These are phyloP conservation scores for Trametes villosa DNA, from an alignment of 768 basidiomycete species.

Conservation along the genomic window DNA sequence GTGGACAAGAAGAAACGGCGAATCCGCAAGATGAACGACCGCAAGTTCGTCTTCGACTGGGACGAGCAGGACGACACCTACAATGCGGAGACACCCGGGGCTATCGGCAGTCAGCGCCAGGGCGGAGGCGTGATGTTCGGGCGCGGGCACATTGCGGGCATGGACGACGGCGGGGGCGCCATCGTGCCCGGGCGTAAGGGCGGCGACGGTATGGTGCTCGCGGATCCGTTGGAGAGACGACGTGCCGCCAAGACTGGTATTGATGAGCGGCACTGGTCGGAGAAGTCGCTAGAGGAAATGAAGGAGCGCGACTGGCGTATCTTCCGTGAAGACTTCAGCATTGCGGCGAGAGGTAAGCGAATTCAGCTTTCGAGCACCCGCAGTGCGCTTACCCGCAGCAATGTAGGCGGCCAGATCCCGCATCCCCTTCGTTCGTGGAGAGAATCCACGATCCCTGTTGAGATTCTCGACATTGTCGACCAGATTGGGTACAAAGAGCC, in stretches of 20 bases:
- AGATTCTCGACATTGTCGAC: conserved; percentile 84
- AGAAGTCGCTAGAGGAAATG: conserved; percentile 91
- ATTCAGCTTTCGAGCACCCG: not conserved
- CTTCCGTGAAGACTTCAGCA: conserved; percentile 98
- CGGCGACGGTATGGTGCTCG: conserved; percentile 54
- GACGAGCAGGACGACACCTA: conserved; percentile 95
- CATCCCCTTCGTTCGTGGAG: conserved; percentile 92
- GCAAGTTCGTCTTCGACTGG: conserved; percentile 99
- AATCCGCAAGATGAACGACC: conserved; percentile 92
- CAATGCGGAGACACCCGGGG: conserved; percentile 72
- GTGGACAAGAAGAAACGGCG: conserved; percentile 94
- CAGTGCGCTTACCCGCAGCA: conserved; percentile 1
- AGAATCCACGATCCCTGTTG: conserved; percentile 81
- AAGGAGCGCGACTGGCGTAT: conserved; percentile 99
- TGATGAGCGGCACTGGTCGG: conserved; percentile 98
- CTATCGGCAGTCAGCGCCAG: conserved; percentile 71
- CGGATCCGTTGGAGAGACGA: conserved; percentile 82
- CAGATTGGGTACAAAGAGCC: conserved; percentile 97
- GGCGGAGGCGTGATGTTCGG: conserved; percentile 91
- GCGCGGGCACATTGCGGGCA: conserved; percentile 80
- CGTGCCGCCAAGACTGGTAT: conserved; percentile 79
- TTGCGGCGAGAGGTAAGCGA: conserved; percentile 82
- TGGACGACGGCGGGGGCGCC: conserved; percentile 73
- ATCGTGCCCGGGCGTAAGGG: conserved; percentile 39
- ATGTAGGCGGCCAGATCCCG: conserved; percentile 86